These are phyloP conservation scores for Pichia sp. DNA, from an alignment of 1,139 yeast genomes.

Conservation along the genomic window DNA sequence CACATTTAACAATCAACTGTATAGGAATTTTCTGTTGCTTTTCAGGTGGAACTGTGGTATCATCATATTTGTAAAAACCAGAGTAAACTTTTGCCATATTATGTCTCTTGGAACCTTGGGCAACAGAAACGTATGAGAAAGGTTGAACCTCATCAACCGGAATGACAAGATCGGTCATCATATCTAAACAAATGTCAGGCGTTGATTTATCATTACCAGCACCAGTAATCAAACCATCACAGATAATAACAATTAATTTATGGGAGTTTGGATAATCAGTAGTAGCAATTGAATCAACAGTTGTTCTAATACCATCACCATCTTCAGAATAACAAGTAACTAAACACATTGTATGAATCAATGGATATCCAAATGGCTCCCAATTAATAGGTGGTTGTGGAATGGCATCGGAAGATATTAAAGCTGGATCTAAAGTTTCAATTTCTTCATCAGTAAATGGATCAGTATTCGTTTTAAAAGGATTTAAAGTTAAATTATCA, in stretches of 20 bases:
- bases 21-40: slow-evolving; percentile 89
- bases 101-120: slow-evolving; percentile 86
- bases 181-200: slow-evolving; percentile 77
- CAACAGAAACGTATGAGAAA: slow-evolving; percentile 88
- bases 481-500: slow-evolving; percentile 16
- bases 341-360: slow-evolving; percentile 74
- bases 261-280: slow-evolving; percentile 95
- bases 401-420: slow-evolving; percentile 65
- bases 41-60: slow-evolving; percentile 63
- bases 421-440: slow-evolving; percentile 56
- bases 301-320: slow-evolving; percentile 74
- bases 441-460: slow-evolving; percentile 36
- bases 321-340: slow-evolving; percentile 96
- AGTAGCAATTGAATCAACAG: slow-evolving; percentile 85
- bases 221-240: slow-evolving; percentile 94
- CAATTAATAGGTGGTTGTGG: slow-evolving; percentile 87
- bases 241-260: slow-evolving; percentile 71
- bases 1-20: slow-evolving; percentile 80
- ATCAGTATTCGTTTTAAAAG: slow-evolving; percentile 32
- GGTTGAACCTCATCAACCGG: slow-evolving; percentile 72
- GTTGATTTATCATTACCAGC: slow-evolving; percentile 82
- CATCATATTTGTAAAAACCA: slow-evolving; percentile 82
- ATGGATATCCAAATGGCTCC: slow-evolving; percentile 83
- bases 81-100: slow-evolving; percentile 96
- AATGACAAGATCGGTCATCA: slow-evolving; percentile 79